A percentile compares a stretch with the other conserved stretches of the same genome.
These are phyloP conservation scores for Phytopythium kandeliae DNA, from an alignment of 352 stramenopile species.

Conservation along the genomic window DNA sequence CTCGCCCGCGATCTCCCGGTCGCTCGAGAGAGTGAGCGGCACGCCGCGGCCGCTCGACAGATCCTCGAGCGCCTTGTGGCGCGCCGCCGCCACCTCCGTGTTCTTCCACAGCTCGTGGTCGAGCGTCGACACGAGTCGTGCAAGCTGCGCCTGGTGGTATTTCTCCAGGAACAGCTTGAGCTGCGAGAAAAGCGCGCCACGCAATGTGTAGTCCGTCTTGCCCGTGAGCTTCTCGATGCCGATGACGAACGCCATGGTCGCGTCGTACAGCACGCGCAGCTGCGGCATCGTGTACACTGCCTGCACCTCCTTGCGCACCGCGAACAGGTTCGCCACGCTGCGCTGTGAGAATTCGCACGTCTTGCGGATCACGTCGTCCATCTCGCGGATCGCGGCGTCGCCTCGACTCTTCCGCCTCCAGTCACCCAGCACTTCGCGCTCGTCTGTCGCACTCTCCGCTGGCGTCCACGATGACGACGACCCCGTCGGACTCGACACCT, in stretches of 20 bases:
- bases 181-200: constrained; percentile 91
- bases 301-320: constrained; percentile 84
- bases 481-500: constrained; percentile 16
- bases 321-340: constrained; percentile 84
- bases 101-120: constrained; percentile 95
- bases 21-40: constrained; percentile 58
- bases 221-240: constrained; percentile 88
- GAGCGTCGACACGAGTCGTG: constrained; percentile 90
- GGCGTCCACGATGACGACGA: constrained; percentile 23
- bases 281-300: constrained; percentile 89
- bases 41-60: constrained; percentile 90
- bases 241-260: constrained; percentile 90
- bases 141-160: constrained; percentile 91
- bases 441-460: constrained; percentile 30
- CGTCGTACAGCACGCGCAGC: constrained; percentile 93
- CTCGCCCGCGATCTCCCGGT: constrained; percentile 59
- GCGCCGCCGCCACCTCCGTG: constrained; percentile 85
- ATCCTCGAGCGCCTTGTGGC: constrained; percentile 88
- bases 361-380: constrained; percentile 81
- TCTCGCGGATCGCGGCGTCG: constrained; percentile 71
- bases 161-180: constrained; percentile 95
- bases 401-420: constrained; percentile 76
- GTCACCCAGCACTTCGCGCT: constrained; percentile 51
- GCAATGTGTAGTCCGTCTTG: constrained; percentile 90
- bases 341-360: constrained; percentile 84